Evolutionary conservation across 2,329 filamentous ascomycete species (phyloP), one percentile per base, ranked within the genome.

Genomic region (Neopestalotiopsis clavispora): DNA sequence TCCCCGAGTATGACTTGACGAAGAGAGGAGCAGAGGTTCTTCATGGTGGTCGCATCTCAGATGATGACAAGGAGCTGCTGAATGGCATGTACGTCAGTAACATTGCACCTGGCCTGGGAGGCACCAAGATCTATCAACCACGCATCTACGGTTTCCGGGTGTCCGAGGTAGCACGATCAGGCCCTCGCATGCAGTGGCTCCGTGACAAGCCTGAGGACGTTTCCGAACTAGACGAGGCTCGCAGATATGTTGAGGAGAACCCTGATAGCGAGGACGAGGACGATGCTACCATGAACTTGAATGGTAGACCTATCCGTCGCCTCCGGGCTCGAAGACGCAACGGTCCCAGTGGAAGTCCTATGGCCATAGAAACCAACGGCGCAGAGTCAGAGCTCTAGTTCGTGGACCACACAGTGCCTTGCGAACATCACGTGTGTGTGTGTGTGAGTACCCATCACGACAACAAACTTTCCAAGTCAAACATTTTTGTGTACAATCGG

Each of bases 101-200:
- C 80, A 92, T 98, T 72, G 95, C 92, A 1, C 95, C 96, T 0
- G 94, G 94, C 1, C 86, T 99, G 2, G 96, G 96, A 12, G 84
- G 84, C 63, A 90, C 90, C 69, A 94, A 91, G 79, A 94, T 98
- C 75, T 98, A 98, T 82, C 94, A 98, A 78, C 94, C 96, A 69
- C 92, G 91, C 74, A 98, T 99, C 79, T 99, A 98, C 81, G 96
- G 96, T 34, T 99, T 99, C 84, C 90, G 92, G 71, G 96, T 99
- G 28, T 95, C 93, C 20, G 96, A 98, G 81, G 87, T 95, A 69
- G 94, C 96, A 57, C 90, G 93, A 73, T 94, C 93, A 30, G 96
- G 96, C 0, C 96, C 96, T 13, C 89, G 96, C 70, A 99, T 99
- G 96, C 94, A 95, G 79, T 99, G 96, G 96, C 84, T 99, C 75